Evolutionary conservation across 2,329 filamentous ascomycete species (phyloP), one percentile per base, ranked within the genome.

Genomic region (Paracoccidioides lutzii): DNA sequence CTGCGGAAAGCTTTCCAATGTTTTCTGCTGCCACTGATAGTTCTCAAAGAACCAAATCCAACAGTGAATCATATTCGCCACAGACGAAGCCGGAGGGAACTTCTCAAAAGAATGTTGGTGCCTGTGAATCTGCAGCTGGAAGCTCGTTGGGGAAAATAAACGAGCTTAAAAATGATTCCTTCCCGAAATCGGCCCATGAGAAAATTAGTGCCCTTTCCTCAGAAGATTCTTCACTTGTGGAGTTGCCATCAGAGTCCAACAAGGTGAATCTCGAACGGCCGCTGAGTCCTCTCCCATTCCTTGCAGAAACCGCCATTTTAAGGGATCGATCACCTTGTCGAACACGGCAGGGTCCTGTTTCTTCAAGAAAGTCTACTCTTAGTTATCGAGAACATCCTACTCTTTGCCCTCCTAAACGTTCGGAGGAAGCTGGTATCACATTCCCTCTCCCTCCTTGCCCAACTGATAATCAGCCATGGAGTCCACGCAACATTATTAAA

Each of bases 1-100:
- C 80, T 30, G 75, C 76, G 5, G 81, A 83, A 59, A 83, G 80
- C 64, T 83, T 83, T 60, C 72, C 76, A 28, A 82, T 83, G 77
- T 82, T 84, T 59, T 82, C 80, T 42, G 78, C 78, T n/a, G 81
- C 81, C 8, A 78, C 78, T 1, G 78, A 79, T 58, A 75, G 75
- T 57, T 83, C 81, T 5, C 73, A 78, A 53, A 73, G 69, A 53
- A 74, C 73, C 5, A 74, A 75, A 54, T 82, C 79, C 3, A 69
- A 78, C 38, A 76, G 75, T 22, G 75, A 73, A 33, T 81, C 80
- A 0, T 76, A 78, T 43, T 69, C 68, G 10, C 69, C 70, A 37
- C 64, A 61, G 40, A 62, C 63, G 7, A 65, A 61, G 48, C 55
- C 65, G 12, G 63, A 67, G 45, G 61, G 63, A 42, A 33, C 57